phyloP scores from a whole-genome alignment of 73 alveolate genomes.

The Paramecium octaurelia region DNA sequence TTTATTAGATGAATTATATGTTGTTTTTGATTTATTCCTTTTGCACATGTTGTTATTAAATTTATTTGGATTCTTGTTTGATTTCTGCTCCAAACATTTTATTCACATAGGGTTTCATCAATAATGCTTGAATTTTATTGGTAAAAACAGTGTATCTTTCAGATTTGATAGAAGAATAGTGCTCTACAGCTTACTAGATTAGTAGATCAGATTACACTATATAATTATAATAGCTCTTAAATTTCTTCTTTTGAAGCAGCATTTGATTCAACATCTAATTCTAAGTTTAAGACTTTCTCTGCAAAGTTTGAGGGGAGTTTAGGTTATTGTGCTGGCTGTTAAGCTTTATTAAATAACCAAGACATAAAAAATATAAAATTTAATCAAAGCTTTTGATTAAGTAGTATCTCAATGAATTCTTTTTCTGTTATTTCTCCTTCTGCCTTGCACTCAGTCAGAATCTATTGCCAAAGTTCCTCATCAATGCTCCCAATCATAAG shows the following conservation, averaged over 20 bases:
- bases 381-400: slow-evolving; percentile 34
- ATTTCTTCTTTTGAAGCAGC: background rate
- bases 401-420: slow-evolving; percentile 49
- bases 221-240: slow-evolving; percentile 21
- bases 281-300: background rate
- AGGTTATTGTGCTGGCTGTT: background rate
- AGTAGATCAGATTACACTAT: background rate
- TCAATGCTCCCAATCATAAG: slow-evolving; percentile 31
- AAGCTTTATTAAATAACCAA: slow-evolving; percentile 32
- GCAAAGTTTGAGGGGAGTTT: background rate
- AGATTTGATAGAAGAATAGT: slow-evolving; percentile 1
- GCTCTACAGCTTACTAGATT: slow-evolving; percentile 40
- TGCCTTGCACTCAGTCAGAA: slow-evolving; percentile 35
- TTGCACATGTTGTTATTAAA: background rate
- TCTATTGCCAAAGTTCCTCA: slow-evolving; percentile 52
- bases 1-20: background rate
- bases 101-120: background rate
- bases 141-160: slow-evolving; percentile 16
- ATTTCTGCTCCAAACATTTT: background rate
- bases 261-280: slow-evolving; percentile 18
- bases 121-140: background rate
- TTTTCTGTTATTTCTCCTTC: slow-evolving; percentile 49
- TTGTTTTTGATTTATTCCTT: background rate
- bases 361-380: background rate
- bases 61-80: background rate